Evolutionary conservation across 345 rosid species (phyloP), one percentile per base, ranked within the genome.

Genomic region (Physaria fendleri): DNA sequence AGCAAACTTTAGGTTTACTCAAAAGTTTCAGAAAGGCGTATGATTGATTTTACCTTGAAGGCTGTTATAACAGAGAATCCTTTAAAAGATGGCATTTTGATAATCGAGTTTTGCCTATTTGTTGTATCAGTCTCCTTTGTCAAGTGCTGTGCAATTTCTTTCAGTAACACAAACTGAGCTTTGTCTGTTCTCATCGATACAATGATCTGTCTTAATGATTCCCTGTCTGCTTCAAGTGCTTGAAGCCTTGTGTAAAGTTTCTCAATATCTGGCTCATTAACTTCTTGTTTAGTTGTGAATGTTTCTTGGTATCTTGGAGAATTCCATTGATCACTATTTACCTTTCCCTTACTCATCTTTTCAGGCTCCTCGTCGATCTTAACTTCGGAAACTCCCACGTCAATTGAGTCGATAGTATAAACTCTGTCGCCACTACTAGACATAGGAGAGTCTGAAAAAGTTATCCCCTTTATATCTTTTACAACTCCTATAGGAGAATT

Each of bases 171-270:
- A 68, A 90, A 17, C 53, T 85, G 97, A 8, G 96, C 95, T 78
- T 87, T 90, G 56, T 90, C 96, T 15, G 95, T 89, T 28, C 90
- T 77, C 97, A 87, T 94, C 8, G 97, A 87, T 61, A 87, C 75
- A 64, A 93, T 64, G 71, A 95, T 82, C 66, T 85, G 97, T 59
- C 90, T 83, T 88, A 93, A 72, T n/a, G 96, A 93, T 72, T 93
- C 99, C 68, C 88, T 85, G 56, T 93, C 97, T 18, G 95, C 97
- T 76, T 93, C 99, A 55, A 93, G 97, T 10, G 92, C 83, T 51
- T 93, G 97, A 72, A 93, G 92, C 82, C 97, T 85, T 69, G 65
- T 71, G 71, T 81, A 85, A 33, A 93, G 90, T 72, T 81, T 93
- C 81, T 82, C 82, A n/a, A 85, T 57, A 65, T 87, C 92, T 16